Conservation (phyloP, 352 stramenopile genomes). For the Globisporangium abappressorium region DNA sequence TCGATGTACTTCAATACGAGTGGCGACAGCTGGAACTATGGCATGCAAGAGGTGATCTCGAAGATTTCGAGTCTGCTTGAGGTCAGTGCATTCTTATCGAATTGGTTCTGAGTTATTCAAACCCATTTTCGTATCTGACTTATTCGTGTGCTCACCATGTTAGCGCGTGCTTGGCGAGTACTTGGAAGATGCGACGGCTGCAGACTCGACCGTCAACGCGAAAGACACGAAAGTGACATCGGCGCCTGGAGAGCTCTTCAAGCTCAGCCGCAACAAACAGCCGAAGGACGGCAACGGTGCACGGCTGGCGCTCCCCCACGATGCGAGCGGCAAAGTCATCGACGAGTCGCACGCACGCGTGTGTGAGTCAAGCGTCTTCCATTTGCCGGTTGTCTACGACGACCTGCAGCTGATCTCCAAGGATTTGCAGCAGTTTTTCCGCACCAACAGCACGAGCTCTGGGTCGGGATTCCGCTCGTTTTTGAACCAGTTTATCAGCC, state of each 20-base stretch:
- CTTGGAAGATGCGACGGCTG: constrained; percentile 39
- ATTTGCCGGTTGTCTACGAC: constrained; percentile 70
- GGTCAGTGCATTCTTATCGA: constrained; percentile 21
- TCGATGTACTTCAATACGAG: constrained; percentile 60
- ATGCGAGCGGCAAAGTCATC: constrained; percentile 21
- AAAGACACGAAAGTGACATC: constrained; percentile 23
- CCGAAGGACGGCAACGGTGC: constrained; percentile 26
- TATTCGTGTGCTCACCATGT: neutral
- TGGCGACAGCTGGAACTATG: constrained; percentile 63
- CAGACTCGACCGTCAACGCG: constrained; percentile 14
- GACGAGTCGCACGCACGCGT: constrained; percentile 36
- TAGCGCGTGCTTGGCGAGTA: constrained; percentile 68
- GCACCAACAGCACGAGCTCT: constrained; percentile 19
- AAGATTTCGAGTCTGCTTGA: constrained; percentile 64
- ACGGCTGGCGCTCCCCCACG: constrained; percentile 20
- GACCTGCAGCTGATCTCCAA: constrained; percentile 62
- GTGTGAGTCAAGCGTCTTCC: constrained; percentile 73
- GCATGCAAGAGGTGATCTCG: constrained; percentile 60
- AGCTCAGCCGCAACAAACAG: constrained; percentile 60
- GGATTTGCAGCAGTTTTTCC: constrained; percentile 54
- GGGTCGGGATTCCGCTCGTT: constrained; percentile 46
- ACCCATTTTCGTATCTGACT: neutral
- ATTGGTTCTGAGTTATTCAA: neutral
- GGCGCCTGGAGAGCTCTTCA: constrained; percentile 40
- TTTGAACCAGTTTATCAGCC: constrained; percentile 58